Base-by-base conservation (phyloP, 2,329 filamentous ascomycete species). In the Harringtonia lauricola region DNA sequence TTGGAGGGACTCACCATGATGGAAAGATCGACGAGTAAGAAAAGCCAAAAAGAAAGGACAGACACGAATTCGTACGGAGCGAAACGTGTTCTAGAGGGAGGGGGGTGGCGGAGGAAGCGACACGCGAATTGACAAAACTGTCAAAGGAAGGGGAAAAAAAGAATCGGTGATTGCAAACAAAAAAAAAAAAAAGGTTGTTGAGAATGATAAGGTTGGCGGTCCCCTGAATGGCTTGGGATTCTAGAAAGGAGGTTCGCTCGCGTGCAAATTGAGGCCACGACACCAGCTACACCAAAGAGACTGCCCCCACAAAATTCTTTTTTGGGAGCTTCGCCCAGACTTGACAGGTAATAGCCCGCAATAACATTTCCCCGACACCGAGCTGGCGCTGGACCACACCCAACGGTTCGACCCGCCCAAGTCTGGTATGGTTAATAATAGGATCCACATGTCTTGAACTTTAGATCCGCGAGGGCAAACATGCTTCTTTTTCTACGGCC, bases 261-360 rank as follows among this genome's bases (percentile, higher is more conserved):
- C 46, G 39, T 44, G 37, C 42, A 44, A 47, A 47, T 47, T 47
- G 46, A 47, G 46, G 46, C 46, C 46, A 47, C 46, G 46, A 47
- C 43, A 42, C 37, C 34, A 29, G 31, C 24, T 24, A 6, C n/a
- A n/a, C 15, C 15, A 15, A 34, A 21, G 8, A 22, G 12, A 21
- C 10, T 18, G 39, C 6, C 31, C 39, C 39, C n/a, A 41, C 17
- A 21, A 19, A 37, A 24, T 24, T n/a, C n/a, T n/a, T n/a, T n/a
- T n/a, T n/a, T n/a, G n/a, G n/a, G n/a, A n/a, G n/a, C n/a, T n/a
- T n/a, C n/a, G n/a, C n/a, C n/a, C n/a, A n/a, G n/a, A n/a, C n/a
- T n/a, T n/a, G n/a, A n/a, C n/a, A n/a, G n/a, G n/a, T n/a, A n/a
- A n/a, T n/a, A n/a, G n/a, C 24, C 24, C 24, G 24, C 24, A 26